A percentile compares a stretch with the other conserved stretches of the same genome.
Evolutionary conservation across 495 filamentous ascomycete species (phyloP).

Genomic region (Podospora bellae-mahoneyi): DNA sequence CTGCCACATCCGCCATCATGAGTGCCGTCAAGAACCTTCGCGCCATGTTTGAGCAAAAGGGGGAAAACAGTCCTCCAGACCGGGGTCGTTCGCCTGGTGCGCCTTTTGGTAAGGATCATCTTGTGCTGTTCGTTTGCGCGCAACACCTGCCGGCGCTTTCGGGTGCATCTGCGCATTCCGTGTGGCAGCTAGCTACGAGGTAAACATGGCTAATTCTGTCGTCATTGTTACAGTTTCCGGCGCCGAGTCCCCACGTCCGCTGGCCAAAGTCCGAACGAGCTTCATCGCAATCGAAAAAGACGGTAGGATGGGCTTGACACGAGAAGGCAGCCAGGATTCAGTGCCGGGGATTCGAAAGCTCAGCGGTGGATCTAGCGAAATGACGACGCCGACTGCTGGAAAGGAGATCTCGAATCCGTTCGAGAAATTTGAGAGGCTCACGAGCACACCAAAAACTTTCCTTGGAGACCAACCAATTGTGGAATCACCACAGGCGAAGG

Average conservation of each 20-base stretch:
- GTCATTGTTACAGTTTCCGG: slow-evolving; percentile 12
- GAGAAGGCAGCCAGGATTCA: slow-evolving; percentile 44
- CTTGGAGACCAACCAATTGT: slow-evolving; percentile 35
- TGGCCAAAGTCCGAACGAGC: slow-evolving; percentile 76
- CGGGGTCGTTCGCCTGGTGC: slow-evolving; percentile 69
- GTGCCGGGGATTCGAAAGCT: slow-evolving; percentile 35
- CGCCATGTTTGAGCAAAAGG: slow-evolving; percentile 82
- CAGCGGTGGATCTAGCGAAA: slow-evolving; percentile 36
- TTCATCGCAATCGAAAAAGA: slow-evolving; percentile 76
- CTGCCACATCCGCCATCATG: slow-evolving; percentile 36
- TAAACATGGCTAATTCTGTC: slow-evolving; percentile 16
- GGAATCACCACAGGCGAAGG: slow-evolving; percentile 32
- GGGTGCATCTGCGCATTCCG: background rate
- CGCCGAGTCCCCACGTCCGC: slow-evolving; percentile 52
- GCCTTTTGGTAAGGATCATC: slow-evolving; percentile 28
- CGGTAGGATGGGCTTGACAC: slow-evolving; percentile 46
- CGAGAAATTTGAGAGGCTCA: slow-evolving; percentile 19
- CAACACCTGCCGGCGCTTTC: background rate
- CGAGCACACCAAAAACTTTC: slow-evolving; percentile 32
- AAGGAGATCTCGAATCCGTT: slow-evolving; percentile 34
- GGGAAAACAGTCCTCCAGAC: slow-evolving; percentile 60
- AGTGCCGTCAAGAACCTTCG: slow-evolving; percentile 63
- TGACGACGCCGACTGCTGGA: slow-evolving; percentile 29
- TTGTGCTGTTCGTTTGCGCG: background rate
- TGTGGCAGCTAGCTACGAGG: background rate